Evolutionary conservation across 2,329 filamentous ascomycete genomes (phyloP), one percentile per base, ranked within the genome.

Genomic region (Colletotrichum cuscutae): DNA sequence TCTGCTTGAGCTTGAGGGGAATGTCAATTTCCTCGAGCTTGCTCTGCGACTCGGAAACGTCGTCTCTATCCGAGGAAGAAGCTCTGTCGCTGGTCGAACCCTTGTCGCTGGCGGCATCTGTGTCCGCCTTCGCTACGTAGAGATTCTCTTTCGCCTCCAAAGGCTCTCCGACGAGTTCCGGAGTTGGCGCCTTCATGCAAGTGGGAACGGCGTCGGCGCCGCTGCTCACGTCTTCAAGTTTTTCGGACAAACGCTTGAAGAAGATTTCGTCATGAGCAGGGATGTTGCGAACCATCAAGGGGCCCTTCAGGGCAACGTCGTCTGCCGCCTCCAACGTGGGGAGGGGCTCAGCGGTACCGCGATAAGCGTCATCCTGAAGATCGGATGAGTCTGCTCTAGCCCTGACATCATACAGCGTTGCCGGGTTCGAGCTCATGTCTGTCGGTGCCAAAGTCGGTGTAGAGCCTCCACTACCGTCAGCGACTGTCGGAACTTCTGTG

Each of bases 181-280:
- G 82, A 30, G 84, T 76, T 3, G 83, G 82, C 3, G 67, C 66
- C 58, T 79, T 80, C 74, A 85, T 78, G 46, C 84, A 83, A 13
- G 86, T 84, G 1, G 88, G 88, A 0, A 87, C 80, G 1, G 85
- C 82, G 49, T 88, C 84, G 24, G 84, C 81, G 15, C 83, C 84
- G 65, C 82, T 84, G 68, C 85, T 84, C 54, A 88, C 85, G 53
- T 86, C 83, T 70, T 87, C 83, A 2, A 90, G 82, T 77, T 87
- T 89, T 76, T 88, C 83, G 49, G 86, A 85, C 19, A 90, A 78
- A 71, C 81, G 81, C 57, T 82, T 81, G 62, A 88, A 86, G 74
- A 90, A 90, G 26, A 86, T 80, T 75, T 89, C 88, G 71, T 90
- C 89, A 61, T 88, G 84, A 1, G 86, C 87, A 1, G 88, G 88